Percentiles rank a stretch among this genome's conserved stretches.
phyloP scores from a whole-genome alignment of 352 stramenopile species.

The Phytophthora sojae region DNA sequence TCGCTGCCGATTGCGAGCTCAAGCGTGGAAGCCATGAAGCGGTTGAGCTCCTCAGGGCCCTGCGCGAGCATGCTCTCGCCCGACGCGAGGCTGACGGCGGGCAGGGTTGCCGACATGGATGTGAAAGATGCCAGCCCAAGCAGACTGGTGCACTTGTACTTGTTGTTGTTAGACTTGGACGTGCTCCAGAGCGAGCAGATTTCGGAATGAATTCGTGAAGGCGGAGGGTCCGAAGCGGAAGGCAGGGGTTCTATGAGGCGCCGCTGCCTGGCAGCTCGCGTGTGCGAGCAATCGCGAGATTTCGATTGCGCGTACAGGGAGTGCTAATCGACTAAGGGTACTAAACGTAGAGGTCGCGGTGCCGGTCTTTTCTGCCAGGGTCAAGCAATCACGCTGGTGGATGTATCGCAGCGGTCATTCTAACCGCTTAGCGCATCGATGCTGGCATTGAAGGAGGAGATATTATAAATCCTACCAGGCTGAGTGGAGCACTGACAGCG shows the following conservation, averaged over 20 bases:
- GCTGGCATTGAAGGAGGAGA: not conserved
- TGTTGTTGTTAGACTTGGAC: slow-evolving; percentile 9
- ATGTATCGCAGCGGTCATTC: not conserved
- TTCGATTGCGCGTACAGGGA: not conserved
- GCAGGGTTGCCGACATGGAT: slow-evolving; percentile 8
- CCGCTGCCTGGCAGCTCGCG: not conserved
- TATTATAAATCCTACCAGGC: not conserved
- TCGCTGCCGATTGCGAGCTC: slow-evolving; percentile 42
- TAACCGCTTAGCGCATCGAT: not conserved
- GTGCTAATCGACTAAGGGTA: not conserved
- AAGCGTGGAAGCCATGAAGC: slow-evolving; percentile 32
- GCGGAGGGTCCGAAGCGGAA: not conserved
- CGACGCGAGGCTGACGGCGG: slow-evolving; percentile 20
- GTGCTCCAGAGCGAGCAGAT: slow-evolving; percentile 13
- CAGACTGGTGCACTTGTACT: not conserved
- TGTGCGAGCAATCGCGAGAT: slow-evolving; percentile 14
- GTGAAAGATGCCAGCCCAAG: slow-evolving; percentile 1
- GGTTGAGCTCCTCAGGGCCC: slow-evolving; percentile 35
- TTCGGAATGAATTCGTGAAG: slow-evolving; percentile 13
- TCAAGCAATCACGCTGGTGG: not conserved
- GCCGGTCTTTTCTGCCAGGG: not conserved
- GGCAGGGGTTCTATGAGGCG: not conserved
- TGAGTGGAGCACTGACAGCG: not conserved
- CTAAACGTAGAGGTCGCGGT: not conserved
- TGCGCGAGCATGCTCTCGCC: slow-evolving; percentile 22